Evolutionary conservation across 768 basidiomycete species (phyloP).

Genomic region (Podaxis sp.): DNA sequence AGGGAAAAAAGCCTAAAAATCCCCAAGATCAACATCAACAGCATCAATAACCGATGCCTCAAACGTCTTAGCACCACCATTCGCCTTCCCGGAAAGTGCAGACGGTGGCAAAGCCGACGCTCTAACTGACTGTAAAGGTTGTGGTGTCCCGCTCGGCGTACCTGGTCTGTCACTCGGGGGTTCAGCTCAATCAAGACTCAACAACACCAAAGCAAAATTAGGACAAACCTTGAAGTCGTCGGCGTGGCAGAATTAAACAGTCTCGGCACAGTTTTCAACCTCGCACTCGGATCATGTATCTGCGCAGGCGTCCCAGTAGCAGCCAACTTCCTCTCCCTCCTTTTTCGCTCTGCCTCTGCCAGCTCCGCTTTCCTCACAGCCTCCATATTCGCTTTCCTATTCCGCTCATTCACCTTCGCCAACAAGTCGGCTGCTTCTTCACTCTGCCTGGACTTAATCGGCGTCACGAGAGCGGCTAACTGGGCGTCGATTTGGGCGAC

Average conservation of each 20-base stretch:
- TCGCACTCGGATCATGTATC: conserved; percentile 51
- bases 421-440: conserved; percentile 46
- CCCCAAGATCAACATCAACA: conserved; percentile 74
- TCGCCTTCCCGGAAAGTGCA: conserved; percentile 13
- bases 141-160: conserved; percentile 28
- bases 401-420: conserved; percentile 84
- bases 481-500: conserved; percentile 58
- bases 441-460: conserved; percentile 14
- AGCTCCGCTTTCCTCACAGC: conserved; percentile 74
- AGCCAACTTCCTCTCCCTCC: conserved; percentile 58
- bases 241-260: conserved; percentile 46
- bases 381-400: conserved; percentile 80
- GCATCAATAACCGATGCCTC: conserved; percentile 58
- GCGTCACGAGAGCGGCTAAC: conserved; percentile 47
- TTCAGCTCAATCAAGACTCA: background rate
- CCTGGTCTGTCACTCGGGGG: conserved; percentile 32
- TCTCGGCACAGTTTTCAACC: conserved; percentile 62
- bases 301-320: conserved; percentile 33
- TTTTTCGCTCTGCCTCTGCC: conserved; percentile 62
- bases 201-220: conserved; percentile 3
- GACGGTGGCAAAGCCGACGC: conserved; percentile 14
- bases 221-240: conserved; percentile 55
- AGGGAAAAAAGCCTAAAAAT: conserved; percentile 43
- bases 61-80: conserved; percentile 26
- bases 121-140: conserved; percentile 24